A percentile compares a stretch with the other conserved stretches of the same genome.
Evolutionary conservation across 208 protist species (phyloP).

Genomic region (Herpetomonas samuelpessoai): DNA sequence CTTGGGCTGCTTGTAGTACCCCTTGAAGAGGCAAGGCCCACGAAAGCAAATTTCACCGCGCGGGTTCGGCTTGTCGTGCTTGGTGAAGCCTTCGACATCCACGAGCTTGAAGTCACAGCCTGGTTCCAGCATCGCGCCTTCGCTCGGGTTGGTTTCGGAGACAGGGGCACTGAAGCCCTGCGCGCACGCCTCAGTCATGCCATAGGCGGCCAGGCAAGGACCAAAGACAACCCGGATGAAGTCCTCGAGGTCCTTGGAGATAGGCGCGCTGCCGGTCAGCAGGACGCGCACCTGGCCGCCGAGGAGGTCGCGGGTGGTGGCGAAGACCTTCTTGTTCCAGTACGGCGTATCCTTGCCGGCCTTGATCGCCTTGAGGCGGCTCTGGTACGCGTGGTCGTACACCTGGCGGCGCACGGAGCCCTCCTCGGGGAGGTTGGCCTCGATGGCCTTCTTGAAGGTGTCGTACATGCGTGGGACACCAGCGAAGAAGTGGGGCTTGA

Average conservation of each 20-base stretch:
- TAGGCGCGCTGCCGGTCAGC: neutral
- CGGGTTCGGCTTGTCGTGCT: slow-evolving; percentile 38
- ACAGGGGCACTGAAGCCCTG: slow-evolving; percentile 5
- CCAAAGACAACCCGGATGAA: slow-evolving; percentile 48
- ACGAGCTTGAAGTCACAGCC: slow-evolving; percentile 75
- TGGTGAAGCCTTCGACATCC: slow-evolving; percentile 62
- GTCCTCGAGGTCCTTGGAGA: neutral
- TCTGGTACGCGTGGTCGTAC: slow-evolving; percentile 43
- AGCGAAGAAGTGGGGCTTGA: slow-evolving; percentile 42
- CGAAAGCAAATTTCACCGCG: slow-evolving; percentile 62
- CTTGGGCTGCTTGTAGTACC: slow-evolving; percentile 71
- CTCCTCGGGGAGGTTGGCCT: slow-evolving; percentile 28
- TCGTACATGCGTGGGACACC: slow-evolving; percentile 64
- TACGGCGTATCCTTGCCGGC: slow-evolving; percentile 40
- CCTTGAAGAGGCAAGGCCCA: slow-evolving; percentile 49
- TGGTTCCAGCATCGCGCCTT: slow-evolving; percentile 25
- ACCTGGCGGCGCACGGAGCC: slow-evolving; percentile 30
- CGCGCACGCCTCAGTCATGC: slow-evolving; percentile 63
- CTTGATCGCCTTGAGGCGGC: slow-evolving; percentile 23
- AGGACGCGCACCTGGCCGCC: slow-evolving; percentile 30
- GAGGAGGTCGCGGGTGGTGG: slow-evolving; percentile 25
- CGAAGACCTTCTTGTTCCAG: slow-evolving; percentile 60
- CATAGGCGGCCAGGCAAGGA: slow-evolving; percentile 52
- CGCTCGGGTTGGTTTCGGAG: neutral
- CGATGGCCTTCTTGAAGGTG: slow-evolving; percentile 46